phyloP scores from a whole-genome alignment of 2,329 filamentous ascomycete genomes.

The Neurospora sp. region DNA sequence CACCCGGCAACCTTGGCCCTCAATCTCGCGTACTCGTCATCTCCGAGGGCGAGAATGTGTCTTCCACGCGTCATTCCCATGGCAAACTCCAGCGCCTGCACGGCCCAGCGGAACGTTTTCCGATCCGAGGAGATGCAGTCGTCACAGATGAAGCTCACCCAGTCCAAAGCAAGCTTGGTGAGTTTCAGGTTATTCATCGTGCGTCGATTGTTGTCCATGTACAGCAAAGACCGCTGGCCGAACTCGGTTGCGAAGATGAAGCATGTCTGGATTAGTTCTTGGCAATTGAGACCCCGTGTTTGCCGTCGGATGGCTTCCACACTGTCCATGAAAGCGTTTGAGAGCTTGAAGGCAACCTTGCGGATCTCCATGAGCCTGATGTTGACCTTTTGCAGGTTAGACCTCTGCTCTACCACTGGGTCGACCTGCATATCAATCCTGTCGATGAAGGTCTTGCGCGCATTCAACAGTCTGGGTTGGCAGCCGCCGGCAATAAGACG shows the following conservation, averaged over 20 bases:
- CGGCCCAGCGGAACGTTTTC: slow-evolving; percentile 95
- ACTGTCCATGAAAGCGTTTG: slow-evolving; percentile 97
- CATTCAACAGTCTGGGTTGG: slow-evolving; percentile 64
- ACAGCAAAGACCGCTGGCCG: slow-evolving; percentile 83
- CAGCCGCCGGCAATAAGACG: slow-evolving; percentile 85
- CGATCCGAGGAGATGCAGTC: slow-evolving; percentile 91
- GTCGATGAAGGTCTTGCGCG: slow-evolving; percentile 68
- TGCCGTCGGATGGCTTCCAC: slow-evolving; percentile 88
- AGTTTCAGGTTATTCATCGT: slow-evolving; percentile 97
- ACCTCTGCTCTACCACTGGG: slow-evolving; percentile 82
- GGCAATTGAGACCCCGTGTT: slow-evolving; percentile 73
- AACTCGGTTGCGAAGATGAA: slow-evolving; percentile 99
- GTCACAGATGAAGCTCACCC: slow-evolving; percentile 96
- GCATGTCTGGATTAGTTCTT: slow-evolving; percentile 94
- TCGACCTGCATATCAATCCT: slow-evolving; percentile 78
- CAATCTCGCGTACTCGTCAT: slow-evolving; percentile 75
- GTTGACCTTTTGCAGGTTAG: slow-evolving; percentile 89
- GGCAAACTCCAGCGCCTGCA: slow-evolving; percentile 87
- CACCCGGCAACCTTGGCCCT: slow-evolving; percentile 88
- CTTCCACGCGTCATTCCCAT: slow-evolving; percentile 95
- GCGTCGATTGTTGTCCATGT: slow-evolving; percentile 90
- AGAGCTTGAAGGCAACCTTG: slow-evolving; percentile 90
- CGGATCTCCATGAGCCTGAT: slow-evolving; percentile 86
- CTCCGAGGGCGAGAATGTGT: slow-evolving; percentile 83
- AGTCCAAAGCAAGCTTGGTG: slow-evolving; percentile 86